phyloP scores from a whole-genome alignment of 202 grass and related monocot genomes.

The Panicum virgatum region DNA sequence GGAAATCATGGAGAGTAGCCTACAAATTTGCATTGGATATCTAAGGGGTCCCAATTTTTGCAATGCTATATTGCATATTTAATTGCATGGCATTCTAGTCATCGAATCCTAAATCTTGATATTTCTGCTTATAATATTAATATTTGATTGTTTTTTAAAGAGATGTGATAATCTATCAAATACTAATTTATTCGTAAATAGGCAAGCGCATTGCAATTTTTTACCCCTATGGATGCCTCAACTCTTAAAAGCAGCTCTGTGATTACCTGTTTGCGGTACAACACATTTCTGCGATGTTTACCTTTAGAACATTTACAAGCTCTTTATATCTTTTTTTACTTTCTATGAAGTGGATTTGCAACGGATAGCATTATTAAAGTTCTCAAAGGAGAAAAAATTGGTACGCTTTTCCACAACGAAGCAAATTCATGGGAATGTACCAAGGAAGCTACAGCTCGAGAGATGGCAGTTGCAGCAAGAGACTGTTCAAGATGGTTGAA shows the following conservation, averaged over 20 bases:
- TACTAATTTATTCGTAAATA: neutral
- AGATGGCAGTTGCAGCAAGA: conserved; percentile 91
- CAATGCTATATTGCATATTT: neutral
- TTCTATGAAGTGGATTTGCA: conserved; percentile 78
- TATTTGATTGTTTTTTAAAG: conserved; percentile 7
- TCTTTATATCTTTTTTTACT: conserved; percentile 35
- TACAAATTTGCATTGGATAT: neutral
- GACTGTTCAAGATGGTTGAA: conserved; percentile 82
- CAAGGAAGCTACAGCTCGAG: conserved; percentile 57
- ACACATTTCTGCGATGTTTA: conserved; percentile 1
- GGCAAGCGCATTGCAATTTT: neutral
- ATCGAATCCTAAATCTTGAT: neutral
- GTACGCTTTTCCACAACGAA: conserved; percentile 88
- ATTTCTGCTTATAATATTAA: neutral
- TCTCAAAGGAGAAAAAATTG: conserved; percentile 82
- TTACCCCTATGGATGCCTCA: neutral
- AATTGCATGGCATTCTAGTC: neutral
- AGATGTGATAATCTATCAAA: neutral
- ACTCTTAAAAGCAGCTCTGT: neutral
- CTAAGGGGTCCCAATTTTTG: no score
- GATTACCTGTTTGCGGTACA: neutral
- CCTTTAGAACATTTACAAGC: neutral
- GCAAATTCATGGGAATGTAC: conserved; percentile 60
- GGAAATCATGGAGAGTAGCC: neutral
- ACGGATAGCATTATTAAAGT: conserved; percentile 80